Evolutionary conservation across 73 alveolate species (phyloP).

Genomic region (Paramecium tetraurelia): DNA sequence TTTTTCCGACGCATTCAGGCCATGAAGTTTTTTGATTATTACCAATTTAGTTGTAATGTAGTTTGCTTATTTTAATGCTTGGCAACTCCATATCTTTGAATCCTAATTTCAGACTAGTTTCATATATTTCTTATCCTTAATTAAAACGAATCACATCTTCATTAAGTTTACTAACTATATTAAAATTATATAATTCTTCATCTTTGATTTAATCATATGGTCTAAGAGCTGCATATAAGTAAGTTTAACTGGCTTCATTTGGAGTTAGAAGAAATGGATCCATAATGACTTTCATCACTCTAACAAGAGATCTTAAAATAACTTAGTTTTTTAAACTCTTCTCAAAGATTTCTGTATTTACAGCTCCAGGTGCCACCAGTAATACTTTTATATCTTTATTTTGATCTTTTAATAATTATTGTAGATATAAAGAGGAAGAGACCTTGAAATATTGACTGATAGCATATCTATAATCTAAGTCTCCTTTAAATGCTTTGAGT

Average conservation of each 20-base stretch:
- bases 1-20: not conserved
- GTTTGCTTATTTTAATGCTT: not conserved
- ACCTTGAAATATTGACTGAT: constrained; percentile 35
- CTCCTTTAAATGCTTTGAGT: not conserved
- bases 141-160: not conserved
- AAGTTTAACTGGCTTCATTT: not conserved
- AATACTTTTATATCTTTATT: constrained; percentile 13
- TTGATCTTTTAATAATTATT: not conserved
- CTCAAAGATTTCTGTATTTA: constrained; percentile 9
- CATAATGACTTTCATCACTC: not conserved
- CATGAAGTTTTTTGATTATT: not conserved
- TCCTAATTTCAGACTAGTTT: not conserved
- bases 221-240: not conserved
- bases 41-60: not conserved
- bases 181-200: not conserved
- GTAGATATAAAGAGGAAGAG: not conserved
- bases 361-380: constrained; percentile 50
- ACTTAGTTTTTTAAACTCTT: not conserved
- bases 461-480: constrained; percentile 12
- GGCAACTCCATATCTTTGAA: not conserved
- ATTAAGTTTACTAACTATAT: not conserved
- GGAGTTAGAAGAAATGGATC: not conserved
- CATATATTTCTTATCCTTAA: not conserved
- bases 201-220: not conserved
- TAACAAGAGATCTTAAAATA: not conserved